Evolutionary conservation across 352 stramenopile genomes (phyloP), one percentile per base, ranked within the genome.

Genomic region (Pythium folliculosum): DNA sequence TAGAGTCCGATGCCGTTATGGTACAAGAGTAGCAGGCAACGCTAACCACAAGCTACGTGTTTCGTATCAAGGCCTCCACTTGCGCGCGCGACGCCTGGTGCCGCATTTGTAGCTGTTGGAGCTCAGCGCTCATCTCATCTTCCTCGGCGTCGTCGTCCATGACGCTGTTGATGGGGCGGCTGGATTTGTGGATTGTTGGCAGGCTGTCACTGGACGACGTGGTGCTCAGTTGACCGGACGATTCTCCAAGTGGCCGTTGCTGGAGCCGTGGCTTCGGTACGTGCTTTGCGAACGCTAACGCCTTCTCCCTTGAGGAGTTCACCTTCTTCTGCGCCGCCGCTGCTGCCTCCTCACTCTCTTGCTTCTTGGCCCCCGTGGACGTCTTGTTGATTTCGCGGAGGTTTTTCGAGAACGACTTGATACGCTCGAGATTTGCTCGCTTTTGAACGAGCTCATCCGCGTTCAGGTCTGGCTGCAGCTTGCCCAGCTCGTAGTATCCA

Each of bases 401-500:
- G 60, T 89, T 94, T 56, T 88, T 85, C 8, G 85, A 93, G 61
- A 95, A 96, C 9, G 81, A 86, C 54, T 94, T 94, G 67, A 96
- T 88, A 4, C 84, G 76, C 49, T 94, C 84, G 2, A 78, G 70
- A 51, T 94, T 93, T 22, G 83, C 82, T 10, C 88, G 82, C 73
- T 94, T 95, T 52, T 88, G 80, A 5, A 94, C 79, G 1, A 96
- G 69, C 2, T 93, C 84, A 0, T 91, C 81, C 3, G 82, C 78
- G 53, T 95, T 94, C 21, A 97, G 67, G 57, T 97, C 89, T 1
- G 89, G 88, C 61, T 94, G 86, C 35, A 97, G 76, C 71, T 96
- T 95, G n/a, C 87, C 89, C 14, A 97, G 70, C 51, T 97, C 89
- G 53, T 94, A 90, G 77, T 97, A 97, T 49, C 85, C 86, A 17